phyloP scores from a whole-genome alignment of 2,329 filamentous ascomycete species.

The Tolypocladium tundrense region DNA sequence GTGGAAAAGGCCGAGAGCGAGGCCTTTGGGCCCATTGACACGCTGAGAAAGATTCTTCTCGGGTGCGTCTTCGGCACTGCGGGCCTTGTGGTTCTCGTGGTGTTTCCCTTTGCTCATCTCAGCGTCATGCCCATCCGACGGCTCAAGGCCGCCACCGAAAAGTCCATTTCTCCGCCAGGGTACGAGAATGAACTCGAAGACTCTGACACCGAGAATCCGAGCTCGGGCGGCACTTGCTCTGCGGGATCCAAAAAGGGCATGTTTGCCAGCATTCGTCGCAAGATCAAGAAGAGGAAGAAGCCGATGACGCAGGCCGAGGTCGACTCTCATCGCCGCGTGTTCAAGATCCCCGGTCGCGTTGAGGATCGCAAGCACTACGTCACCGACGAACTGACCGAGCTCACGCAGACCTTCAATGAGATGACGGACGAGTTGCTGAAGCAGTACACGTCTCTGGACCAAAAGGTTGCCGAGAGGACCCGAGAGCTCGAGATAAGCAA shows the following conservation, averaged over 20 bases:
- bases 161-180: conserved; percentile 57
- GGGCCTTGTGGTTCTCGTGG: conserved; percentile 59
- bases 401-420: conserved; percentile 79
- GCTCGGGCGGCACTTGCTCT: conserved; percentile 31
- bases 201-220: conserved; percentile 32
- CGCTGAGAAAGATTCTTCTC: conserved; percentile 69
- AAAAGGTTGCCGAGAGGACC: conserved; percentile 74
- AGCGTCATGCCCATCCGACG: conserved; percentile 72
- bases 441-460: conserved; percentile 76
- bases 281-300: conserved; percentile 22
- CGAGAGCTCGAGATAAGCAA: conserved; percentile 81
- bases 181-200: conserved; percentile 38
- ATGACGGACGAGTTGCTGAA: conserved; percentile 86
- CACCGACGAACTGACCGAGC: conserved; percentile 75
- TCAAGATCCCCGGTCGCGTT: conserved; percentile 80
- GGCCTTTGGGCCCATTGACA: conserved; percentile 64
- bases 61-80: conserved; percentile 78
- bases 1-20: conserved; percentile 68
- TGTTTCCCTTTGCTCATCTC: conserved; percentile 71
- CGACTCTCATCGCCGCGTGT: conserved; percentile 42
- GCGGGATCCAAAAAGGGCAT: conserved; percentile 34
- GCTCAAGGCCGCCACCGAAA: conserved; percentile 64
- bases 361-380: conserved; percentile 64
- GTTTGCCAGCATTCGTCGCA: conserved; percentile 25
- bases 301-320: conserved; percentile 11